phyloP scores from a whole-genome alignment of 2,329 filamentous ascomycete species.

The Pseudogymnoascus sp. region DNA sequence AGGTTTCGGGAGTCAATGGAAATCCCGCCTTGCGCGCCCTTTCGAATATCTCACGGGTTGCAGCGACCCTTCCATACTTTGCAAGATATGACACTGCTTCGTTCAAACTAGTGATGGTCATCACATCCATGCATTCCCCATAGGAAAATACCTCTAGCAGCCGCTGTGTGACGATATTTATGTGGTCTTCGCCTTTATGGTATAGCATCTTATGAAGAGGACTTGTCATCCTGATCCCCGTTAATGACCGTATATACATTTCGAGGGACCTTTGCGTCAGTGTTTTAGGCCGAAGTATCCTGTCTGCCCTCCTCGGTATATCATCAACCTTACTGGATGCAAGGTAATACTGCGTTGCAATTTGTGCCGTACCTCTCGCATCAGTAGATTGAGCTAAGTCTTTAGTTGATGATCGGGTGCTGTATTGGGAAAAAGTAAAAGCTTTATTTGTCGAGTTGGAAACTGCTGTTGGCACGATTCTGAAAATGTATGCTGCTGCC shows the following conservation, averaged over 20 bases:
- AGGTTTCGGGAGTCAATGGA: background rate
- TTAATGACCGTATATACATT: background rate
- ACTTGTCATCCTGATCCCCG: conserved; percentile 5
- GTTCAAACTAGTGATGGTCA: background rate
- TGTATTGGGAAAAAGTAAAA: background rate
- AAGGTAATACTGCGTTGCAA: background rate
- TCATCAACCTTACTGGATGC: background rate
- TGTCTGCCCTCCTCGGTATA: conserved; percentile 2
- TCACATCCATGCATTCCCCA: background rate
- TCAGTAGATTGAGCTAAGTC: background rate
- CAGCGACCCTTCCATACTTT: background rate
- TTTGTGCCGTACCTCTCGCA: background rate
- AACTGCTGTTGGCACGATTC: background rate
- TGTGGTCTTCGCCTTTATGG: background rate
- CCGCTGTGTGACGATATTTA: background rate
- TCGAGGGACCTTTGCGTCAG: background rate
- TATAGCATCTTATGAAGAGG: conserved; percentile 6
- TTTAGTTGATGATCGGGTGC: background rate
- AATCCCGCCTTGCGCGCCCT: background rate
- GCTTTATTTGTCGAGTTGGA: background rate
- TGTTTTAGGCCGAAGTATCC: background rate
- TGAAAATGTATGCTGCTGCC: background rate
- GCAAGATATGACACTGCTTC: conserved; percentile 2
- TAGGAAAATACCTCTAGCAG: background rate
- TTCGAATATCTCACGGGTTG: background rate